Percentiles rank a stretch among this genome's conserved stretches.
Evolutionary conservation across 1,139 yeast species (phyloP).

Genomic region (Dujonia santamariae): DNA sequence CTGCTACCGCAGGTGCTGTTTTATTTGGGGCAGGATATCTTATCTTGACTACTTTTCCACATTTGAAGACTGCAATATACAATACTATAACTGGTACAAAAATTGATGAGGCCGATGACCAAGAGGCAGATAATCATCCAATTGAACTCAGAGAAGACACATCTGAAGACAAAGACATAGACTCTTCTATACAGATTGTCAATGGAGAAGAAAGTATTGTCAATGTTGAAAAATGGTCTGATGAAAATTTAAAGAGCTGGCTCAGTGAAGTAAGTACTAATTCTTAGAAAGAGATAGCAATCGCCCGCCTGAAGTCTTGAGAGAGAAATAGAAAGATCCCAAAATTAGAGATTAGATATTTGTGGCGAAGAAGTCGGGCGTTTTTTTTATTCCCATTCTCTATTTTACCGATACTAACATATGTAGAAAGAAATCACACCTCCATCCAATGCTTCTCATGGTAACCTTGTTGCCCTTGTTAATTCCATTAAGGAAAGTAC

Average conservation of each 20-base stretch:
- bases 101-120: conserved; percentile 15
- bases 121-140: conserved; percentile 21
- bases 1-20: conserved; percentile 37
- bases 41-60: conserved; percentile 52
- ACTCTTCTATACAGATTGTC: conserved; percentile 3
- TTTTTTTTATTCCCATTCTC: conserved; percentile 1
- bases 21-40: conserved; percentile 44
- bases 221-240: conserved; percentile 36
- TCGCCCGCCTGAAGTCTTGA: no score
- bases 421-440: conserved; percentile 43
- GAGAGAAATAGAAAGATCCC: no score
- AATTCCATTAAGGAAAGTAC: conserved; percentile 35
- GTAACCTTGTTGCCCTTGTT: conserved; percentile 49
- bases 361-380: neutral
- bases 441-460: conserved; percentile 46
- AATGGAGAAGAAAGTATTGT: conserved; percentile 18
- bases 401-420: conserved; percentile 27
- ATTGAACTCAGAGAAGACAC: conserved; percentile 17
- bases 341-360: no score
- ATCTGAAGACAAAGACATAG: conserved; percentile 7
- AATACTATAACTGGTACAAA: conserved; percentile 21
- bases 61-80: conserved; percentile 30
- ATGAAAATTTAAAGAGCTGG: conserved; percentile 38
- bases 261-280: conserved; percentile 28
- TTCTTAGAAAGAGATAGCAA: conserved; percentile 1